Conservation (phyloP, 2,329 filamentous ascomycete species). For the Arthroderma uncinatum region DNA sequence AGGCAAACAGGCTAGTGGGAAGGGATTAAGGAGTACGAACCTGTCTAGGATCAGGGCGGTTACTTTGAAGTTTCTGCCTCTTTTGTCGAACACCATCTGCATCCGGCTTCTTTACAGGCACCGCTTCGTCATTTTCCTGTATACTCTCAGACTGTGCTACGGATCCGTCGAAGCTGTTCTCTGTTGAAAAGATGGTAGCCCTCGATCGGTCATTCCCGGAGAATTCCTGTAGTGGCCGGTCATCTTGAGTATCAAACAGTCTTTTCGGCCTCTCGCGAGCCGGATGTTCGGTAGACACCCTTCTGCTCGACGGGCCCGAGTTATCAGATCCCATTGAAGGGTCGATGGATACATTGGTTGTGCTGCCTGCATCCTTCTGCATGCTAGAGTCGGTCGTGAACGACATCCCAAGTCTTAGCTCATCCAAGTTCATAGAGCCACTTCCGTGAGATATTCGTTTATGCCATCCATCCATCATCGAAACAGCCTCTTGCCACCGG, state of each 20-base stretch:
- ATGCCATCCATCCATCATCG: slow-evolving; percentile 86
- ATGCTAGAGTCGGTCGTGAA: slow-evolving; percentile 19
- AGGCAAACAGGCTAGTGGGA: background rate
- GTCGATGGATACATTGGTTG: background rate
- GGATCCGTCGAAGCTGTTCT: too few species aligned
- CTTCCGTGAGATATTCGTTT: slow-evolving; percentile 53
- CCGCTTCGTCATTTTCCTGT: background rate
- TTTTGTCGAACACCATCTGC: background rate
- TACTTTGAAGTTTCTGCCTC: background rate
- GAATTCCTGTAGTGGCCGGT: background rate
- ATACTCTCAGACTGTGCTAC: too few species aligned
- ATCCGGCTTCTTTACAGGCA: background rate
- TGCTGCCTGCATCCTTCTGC: background rate
- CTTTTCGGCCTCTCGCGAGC: background rate
- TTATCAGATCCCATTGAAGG: background rate
- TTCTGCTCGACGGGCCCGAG: background rate
- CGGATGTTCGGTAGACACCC: background rate
- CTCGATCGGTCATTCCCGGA: background rate
- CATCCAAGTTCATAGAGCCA: slow-evolving; percentile 33
- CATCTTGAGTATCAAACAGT: background rate
- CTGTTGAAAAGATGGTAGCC: too few species aligned
- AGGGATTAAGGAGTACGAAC: too few species aligned
- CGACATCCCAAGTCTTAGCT: slow-evolving; percentile 34
- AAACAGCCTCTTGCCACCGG: slow-evolving; percentile 79
- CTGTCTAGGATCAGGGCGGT: background rate